Percentiles rank a stretch among this genome's conserved stretches.
phyloP scores from a whole-genome alignment of 2,329 filamentous ascomycete species.

The Aspergillus alliaceus region DNA sequence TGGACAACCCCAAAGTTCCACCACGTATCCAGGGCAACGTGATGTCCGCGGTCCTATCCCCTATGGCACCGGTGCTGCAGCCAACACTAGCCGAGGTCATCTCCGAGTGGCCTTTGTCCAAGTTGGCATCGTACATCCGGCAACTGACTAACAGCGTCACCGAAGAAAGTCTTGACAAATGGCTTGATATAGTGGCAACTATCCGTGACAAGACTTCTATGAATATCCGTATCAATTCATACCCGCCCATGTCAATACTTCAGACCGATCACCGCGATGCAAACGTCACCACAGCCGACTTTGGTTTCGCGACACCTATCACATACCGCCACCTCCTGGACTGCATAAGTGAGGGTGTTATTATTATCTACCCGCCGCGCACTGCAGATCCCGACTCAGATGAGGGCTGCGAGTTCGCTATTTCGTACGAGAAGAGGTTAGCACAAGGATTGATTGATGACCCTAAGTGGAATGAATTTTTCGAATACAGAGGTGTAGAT shows the following conservation, averaged over 20 bases:
- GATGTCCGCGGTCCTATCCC: constrained; percentile 29
- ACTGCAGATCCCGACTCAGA: constrained; percentile 24
- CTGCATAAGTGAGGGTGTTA: constrained; percentile 23
- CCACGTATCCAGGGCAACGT: constrained; percentile 40
- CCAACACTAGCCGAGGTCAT: constrained; percentile 36
- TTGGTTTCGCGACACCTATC: constrained; percentile 38
- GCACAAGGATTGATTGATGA: constrained; percentile 34
- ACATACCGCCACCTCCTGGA: constrained; percentile 37
- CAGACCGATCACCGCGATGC: constrained; percentile 40
- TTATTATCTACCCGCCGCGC: constrained; percentile 32
- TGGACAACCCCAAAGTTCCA: constrained; percentile 34
- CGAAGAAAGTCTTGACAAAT: constrained; percentile 29
- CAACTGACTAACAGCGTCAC: constrained; percentile 37
- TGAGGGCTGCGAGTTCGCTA: constrained; percentile 37
- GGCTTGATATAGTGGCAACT: constrained; percentile 32
- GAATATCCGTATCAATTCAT: constrained; percentile 34
- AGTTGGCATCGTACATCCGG: constrained; percentile 40
- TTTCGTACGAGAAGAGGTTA: constrained; percentile 38
- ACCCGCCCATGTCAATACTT: constrained; percentile 38
- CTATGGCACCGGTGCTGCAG: constrained; percentile 23
- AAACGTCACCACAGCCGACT: constrained; percentile 29
- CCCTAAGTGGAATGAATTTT: constrained; percentile 37
- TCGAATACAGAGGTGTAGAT: constrained; percentile 41
- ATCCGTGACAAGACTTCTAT: constrained; percentile 40
- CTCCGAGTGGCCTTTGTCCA: constrained; percentile 35